Evolutionary conservation across 2,329 filamentous ascomycete species (phyloP), one percentile per base, ranked within the genome.

Genomic region (Paraphaeosphaeria sporulosa): DNA sequence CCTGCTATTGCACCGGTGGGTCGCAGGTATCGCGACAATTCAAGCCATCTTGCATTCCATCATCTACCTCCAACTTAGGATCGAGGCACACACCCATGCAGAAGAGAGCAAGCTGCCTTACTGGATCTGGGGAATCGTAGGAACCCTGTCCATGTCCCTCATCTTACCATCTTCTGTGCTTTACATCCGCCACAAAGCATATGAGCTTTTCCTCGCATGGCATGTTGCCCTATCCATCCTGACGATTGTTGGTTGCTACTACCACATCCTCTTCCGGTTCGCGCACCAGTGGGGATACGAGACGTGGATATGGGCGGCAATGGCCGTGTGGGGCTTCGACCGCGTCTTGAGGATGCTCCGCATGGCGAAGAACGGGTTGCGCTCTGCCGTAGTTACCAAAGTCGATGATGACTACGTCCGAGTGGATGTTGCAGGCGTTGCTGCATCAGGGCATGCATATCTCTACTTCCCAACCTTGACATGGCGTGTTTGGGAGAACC

Each of bases 391-490:
- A 2, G 64, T 84, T 19, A 78, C 74, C 0, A 70, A 76, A 1
- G 46, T 65, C 6, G 63, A 62, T 21, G 61, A 60, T 4, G 63
- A 65, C n/a, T 64, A 79, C 42, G 62, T 83, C 10, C 76, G 80
- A 4, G 67, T 85, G 19, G 79, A 82, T 51, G 64, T 85, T 13
- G 70, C 70, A 1, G 79, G 77, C 4, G 65, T 62, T 4, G 57
- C 60, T 0, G 58, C 62, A 8, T 74, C 75, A 0, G 77, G 77
- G 1, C 66, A 76, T 3, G 80, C 73, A 0, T 85, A 83, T 58
- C 67, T 81, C 1, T 84, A 85, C 67, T 85, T 86, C 65, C 83
- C 84, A 0, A 80, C 79, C 0, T 64, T 84, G 2, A 77, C 54
- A 1, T 60, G 64, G 52, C 60, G 60, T 3, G 30, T 61, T 6